Base-by-base conservation (phyloP, 805 yeast species). In the Barnettozyma californica region DNA sequence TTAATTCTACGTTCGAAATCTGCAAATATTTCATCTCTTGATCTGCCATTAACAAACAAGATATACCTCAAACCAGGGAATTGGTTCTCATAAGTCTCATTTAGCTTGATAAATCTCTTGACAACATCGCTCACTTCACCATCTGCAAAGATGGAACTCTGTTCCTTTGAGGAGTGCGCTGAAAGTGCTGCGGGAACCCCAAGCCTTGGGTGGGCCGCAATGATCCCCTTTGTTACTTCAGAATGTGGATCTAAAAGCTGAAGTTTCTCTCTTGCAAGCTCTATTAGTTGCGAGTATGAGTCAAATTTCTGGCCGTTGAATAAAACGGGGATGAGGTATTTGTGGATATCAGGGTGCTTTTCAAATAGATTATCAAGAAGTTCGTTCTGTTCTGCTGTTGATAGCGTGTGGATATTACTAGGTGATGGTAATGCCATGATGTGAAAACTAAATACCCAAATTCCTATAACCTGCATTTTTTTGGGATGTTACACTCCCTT, bases 121-220 rank as follows among this genome's bases (percentile, higher is more conserved):
- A 55, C 56, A 1, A 90, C 71, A 55, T 69, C 69, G 26, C 59
- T 60, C 9, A 53, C 57, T 1, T 81, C 74, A 52, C 82, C 81
- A 48, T 76, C 73, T 26, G 70, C 75, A 48, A 71, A 70, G 35
- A 90, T 70, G 11, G 83, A 78, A 50, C 74, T 76, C 63, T 90
- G 97, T 65, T 90, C 97, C 4, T 68, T 63, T 21, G 73, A 68
- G 1, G 95, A 86, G 59, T 86, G 91, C 4, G 65, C 69, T 8
- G 87, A 84, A 27, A 87, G 70, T 26, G 68, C 73, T 18, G 66
- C 52, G 3, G 81, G 71, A 3, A 86, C 87, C 0, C 97, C 97
- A 16, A 90, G 69, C 48, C 96, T 72, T 16, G 97, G 97, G 67
- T 90, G 97, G 0, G 97, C 96, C 1, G 87, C 83, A n/a, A 91